phyloP scores from a whole-genome alignment of 2,329 filamentous ascomycete species.

The Thelonectria discophora region DNA sequence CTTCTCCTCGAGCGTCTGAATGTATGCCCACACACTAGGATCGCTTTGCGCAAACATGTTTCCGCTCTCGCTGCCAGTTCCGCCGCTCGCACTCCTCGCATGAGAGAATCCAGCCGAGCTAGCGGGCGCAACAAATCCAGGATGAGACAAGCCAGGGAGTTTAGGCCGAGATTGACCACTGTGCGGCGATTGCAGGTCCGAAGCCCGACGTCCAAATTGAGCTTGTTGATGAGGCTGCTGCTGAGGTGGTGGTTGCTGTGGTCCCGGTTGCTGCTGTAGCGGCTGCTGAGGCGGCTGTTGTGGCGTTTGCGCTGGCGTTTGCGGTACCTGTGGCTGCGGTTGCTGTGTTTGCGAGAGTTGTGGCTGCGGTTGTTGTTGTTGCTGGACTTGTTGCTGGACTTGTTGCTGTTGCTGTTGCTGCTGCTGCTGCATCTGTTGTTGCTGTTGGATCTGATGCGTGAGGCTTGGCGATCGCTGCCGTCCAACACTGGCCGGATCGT shows the following conservation, averaged over 20 bases:
- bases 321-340: too few relatives aligned
- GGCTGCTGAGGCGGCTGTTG: too few relatives aligned
- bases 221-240: too few relatives aligned
- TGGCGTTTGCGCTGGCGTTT: too few relatives aligned
- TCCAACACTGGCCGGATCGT: slow-evolving; percentile 60
- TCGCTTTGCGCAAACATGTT: slow-evolving; percentile 72
- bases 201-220: slow-evolving; percentile 62
- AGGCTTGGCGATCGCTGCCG: slow-evolving; percentile 73
- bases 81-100: slow-evolving; percentile 53
- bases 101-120: slow-evolving; percentile 45
- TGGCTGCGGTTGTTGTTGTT: too few relatives aligned
- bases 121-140: slow-evolving; percentile 46
- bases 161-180: slow-evolving; percentile 53
- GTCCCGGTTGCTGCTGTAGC: too few relatives aligned
- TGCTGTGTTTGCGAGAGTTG: too few relatives aligned
- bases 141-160: slow-evolving; percentile 49
- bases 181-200: slow-evolving; percentile 65
- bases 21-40: slow-evolving; percentile 75
- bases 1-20: slow-evolving; percentile 73
- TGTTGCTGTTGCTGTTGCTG: too few relatives aligned
- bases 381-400: too few relatives aligned
- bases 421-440: slow-evolving; percentile 36
- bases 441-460: slow-evolving; percentile 71
- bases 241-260: too few relatives aligned
- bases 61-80: slow-evolving; percentile 66